These are phyloP conservation scores for Rosa multiflora DNA, from an alignment of 306 rosid genomes.

Conservation along the genomic window DNA sequence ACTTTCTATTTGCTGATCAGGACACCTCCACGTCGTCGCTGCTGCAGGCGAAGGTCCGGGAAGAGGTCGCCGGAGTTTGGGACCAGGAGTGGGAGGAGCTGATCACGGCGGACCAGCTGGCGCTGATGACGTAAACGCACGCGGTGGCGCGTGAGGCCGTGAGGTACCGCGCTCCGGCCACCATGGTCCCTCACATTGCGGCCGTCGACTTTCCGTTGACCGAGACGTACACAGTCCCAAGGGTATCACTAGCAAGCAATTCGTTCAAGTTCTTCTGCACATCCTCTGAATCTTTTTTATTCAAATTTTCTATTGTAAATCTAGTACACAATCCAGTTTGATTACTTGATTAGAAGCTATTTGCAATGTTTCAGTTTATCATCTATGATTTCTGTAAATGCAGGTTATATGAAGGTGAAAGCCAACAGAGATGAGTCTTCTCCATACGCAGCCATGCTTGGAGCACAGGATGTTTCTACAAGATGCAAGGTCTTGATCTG, in stretches of 20 bases:
- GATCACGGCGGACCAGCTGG: no score
- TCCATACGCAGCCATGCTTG: conserved; percentile 92
- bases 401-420: conserved; percentile 90
- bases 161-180: conserved; percentile 72
- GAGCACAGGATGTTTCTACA: conserved; percentile 79
- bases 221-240: conserved; percentile 29
- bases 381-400: neutral
- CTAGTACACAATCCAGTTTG: neutral
- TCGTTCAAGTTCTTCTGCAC: neutral
- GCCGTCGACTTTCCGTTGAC: conserved; percentile 56
- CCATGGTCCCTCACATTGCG: conserved; percentile 32
- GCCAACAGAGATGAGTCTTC: conserved; percentile 88
- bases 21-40: no score
- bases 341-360: no score
- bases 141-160: no score
- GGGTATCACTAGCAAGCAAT: conserved; percentile 64
- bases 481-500: conserved; percentile 61
- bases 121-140: no score
- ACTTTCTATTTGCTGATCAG: no score
- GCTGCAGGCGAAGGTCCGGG: no score
- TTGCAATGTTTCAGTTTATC: neutral
- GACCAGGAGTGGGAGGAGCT: no score
- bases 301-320: neutral
- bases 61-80: no score
- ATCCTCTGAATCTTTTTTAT: no score